These are phyloP conservation scores for Aspergillus nomiae DNA, from an alignment of 2,329 filamentous ascomycete species.

Conservation along the genomic window DNA sequence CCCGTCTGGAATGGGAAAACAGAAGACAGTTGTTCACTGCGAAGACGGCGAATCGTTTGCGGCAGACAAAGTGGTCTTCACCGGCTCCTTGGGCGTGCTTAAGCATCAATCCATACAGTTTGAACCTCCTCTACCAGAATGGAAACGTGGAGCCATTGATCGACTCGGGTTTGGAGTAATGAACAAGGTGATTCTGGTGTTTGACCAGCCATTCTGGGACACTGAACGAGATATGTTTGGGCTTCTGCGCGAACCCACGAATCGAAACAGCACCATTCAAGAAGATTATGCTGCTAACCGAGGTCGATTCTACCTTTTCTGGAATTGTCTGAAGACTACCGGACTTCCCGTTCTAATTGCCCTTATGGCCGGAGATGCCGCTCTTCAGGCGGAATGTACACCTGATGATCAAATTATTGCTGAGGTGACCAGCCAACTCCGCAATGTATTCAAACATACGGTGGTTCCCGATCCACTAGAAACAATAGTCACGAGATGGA, in stretches of 20 bases:
- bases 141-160: conserved; percentile 78
- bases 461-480: conserved; percentile 78
- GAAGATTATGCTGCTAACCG: conserved; percentile 75
- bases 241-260: conserved; percentile 73
- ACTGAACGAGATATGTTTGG: conserved; percentile 89
- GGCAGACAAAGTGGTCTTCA: conserved; percentile 90
- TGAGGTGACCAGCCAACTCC: conserved; percentile 78
- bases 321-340: conserved; percentile 89
- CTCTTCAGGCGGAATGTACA: conserved; percentile 79
- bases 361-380: conserved; percentile 93
- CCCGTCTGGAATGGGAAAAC: conserved; percentile 41
- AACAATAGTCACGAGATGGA: conserved; percentile 90
- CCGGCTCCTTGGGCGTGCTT: conserved; percentile 85
- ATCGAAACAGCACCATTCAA: conserved; percentile 71
- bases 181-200: conserved; percentile 94
- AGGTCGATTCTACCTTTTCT: conserved; percentile 97
- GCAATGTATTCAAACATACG: conserved; percentile 67
- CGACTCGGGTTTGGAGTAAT: conserved; percentile 89
- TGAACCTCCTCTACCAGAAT: conserved; percentile 82
- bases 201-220: conserved; percentile 90
- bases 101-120: conserved; percentile 82
- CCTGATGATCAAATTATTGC: conserved; percentile 73
- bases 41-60: conserved; percentile 74
- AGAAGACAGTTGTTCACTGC: conserved; percentile 67
- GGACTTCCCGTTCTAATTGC: conserved; percentile 86